These are phyloP conservation scores for Podospora sp. DNA, from an alignment of 495 filamentous ascomycete genomes.

Conservation along the genomic window DNA sequence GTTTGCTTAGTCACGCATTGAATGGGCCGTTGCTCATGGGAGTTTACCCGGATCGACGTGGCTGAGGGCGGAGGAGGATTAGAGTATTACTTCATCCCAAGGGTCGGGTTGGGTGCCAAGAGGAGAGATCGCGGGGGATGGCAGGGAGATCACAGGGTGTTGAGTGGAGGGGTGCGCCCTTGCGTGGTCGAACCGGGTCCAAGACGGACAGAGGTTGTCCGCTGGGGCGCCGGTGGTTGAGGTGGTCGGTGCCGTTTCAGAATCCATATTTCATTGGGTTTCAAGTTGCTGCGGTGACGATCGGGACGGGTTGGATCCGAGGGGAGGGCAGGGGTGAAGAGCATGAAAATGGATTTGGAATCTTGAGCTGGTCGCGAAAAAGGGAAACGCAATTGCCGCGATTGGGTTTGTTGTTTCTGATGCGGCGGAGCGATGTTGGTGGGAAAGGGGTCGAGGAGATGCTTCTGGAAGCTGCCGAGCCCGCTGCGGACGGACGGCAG, in stretches of 20 bases:
- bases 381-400: neutral
- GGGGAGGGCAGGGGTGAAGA: constrained; percentile 3
- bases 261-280: constrained; percentile 18
- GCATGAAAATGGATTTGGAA: constrained; percentile 26
- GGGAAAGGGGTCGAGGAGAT: constrained; percentile 8
- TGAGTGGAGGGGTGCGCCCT: neutral
- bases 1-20: neutral
- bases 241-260: constrained; percentile 23
- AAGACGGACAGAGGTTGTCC: neutral
- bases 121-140: constrained; percentile 15
- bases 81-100: neutral
- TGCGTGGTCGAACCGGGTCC: constrained; percentile 15
- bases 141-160: constrained; percentile 6
- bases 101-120: constrained; percentile 1
- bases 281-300: constrained; percentile 22
- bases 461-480: constrained; percentile 20
- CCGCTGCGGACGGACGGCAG: neutral
- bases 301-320: constrained; percentile 33
- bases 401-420: constrained; percentile 23
- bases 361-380: constrained; percentile 1
- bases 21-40: neutral
- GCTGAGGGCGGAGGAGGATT: neutral
- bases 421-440: too few species aligned
- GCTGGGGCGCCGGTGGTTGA: neutral
- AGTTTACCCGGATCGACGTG: constrained; percentile 20